Base-by-base conservation (phyloP, 148 eudicot genomes). In the Arbutus unedo region DNA sequence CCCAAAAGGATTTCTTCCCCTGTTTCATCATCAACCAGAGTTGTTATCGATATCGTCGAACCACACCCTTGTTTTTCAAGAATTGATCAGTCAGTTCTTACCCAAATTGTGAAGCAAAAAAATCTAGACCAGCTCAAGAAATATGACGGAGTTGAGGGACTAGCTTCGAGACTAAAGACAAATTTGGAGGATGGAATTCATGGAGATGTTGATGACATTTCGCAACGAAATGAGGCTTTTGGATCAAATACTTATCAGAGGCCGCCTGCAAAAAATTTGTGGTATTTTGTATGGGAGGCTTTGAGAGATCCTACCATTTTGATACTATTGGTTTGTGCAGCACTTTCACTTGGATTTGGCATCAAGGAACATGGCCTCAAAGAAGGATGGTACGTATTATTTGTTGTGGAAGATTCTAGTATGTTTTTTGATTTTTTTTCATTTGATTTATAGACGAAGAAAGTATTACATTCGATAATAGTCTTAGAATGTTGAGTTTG, bases 381-480 rank as follows among this genome's bases (percentile, higher is more conserved):
- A 48, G 83, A 84, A 73, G 88, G 67, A 62, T 62, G 67, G 67
- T 62, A 62, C 1, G 90, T 85, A 81, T 86, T 81, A 78, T 10
- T 84, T 21, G 64, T 18, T 7, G 23, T 59, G 6, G 5, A 59
- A 19, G 1, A 7, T 25, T 64, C 9, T 57, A 31, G 38, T 31
- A 31, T 31, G 38, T 31, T 31, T 31, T 31, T 31, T 31, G 38
- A 31, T 31, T 31, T 31, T 31, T 31, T 31, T 31, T 31, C 38
- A 31, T 31, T 31, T 31, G 38, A 31, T 31, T 31, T 31, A 31
- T 31, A 31, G 38, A 31, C 1, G 38, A 31, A 31, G 38, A 31
- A 31, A 31, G 38, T 31, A 1, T 31, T 31, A 31, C 38, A 31
- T 31, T 31, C 38, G 1, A 31, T 31, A 0, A 31, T 31, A 31